Evolutionary conservation across 208 protist species (phyloP).

Genomic region (Trypanosoma boissoni): DNA sequence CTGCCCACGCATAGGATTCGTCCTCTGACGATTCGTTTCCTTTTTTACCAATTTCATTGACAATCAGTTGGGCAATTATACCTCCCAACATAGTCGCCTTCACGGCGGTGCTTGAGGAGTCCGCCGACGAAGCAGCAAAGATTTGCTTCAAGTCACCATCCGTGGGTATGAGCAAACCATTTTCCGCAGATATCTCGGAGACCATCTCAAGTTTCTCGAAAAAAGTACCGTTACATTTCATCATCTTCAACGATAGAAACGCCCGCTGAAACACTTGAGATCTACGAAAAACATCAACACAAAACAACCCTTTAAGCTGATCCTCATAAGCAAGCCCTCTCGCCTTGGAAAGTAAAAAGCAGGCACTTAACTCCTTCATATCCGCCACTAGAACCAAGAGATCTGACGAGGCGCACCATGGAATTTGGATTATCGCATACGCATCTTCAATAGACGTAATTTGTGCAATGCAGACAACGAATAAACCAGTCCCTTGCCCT

Average conservation of each 20-base stretch:
- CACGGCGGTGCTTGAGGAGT: slow-evolving; percentile 6
- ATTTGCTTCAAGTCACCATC: slow-evolving; percentile 5
- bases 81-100: slow-evolving; percentile 24
- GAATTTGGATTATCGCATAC: not conserved
- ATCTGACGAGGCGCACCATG: slow-evolving; percentile 1
- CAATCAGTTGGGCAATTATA: slow-evolving; percentile 23
- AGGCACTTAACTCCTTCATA: slow-evolving; percentile 10
- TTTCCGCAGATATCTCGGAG: not conserved
- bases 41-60: slow-evolving; percentile 7
- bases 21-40: not conserved
- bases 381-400: slow-evolving; percentile 21
- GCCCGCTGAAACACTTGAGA: slow-evolving; percentile 19
- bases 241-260: slow-evolving; percentile 24
- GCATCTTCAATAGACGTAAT: slow-evolving; percentile 6
- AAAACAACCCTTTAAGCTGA: slow-evolving; percentile 15
- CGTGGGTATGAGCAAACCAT: slow-evolving; percentile 1
- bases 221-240: slow-evolving; percentile 7
- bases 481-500: not conserved
- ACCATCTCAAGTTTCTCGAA: slow-evolving; percentile 24
- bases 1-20: slow-evolving; percentile 18
- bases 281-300: not conserved
- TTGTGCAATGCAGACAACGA: slow-evolving; percentile 1
- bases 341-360: slow-evolving; percentile 17
- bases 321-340: slow-evolving; percentile 6
- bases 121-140: not conserved